Conservation (phyloP, 2,329 filamentous ascomycete species). For the Xylaria multiplex region DNA sequence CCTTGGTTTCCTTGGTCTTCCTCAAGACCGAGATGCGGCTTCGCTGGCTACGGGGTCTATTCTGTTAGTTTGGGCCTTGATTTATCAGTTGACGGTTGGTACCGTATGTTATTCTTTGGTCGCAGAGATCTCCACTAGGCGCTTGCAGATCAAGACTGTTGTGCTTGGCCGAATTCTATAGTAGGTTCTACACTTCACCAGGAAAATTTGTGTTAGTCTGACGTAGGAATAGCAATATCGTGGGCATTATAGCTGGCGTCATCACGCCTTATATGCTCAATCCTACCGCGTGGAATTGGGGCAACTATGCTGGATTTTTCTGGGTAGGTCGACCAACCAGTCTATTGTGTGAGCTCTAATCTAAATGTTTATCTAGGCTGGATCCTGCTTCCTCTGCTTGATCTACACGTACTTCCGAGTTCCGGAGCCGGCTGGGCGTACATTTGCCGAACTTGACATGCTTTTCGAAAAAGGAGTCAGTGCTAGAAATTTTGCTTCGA, state of each 20-base stretch:
- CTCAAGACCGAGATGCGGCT: slow-evolving; percentile 69
- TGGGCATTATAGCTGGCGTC: slow-evolving; percentile 82
- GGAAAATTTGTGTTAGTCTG: slow-evolving; percentile 10
- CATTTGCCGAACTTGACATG: slow-evolving; percentile 86
- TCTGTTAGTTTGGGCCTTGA: slow-evolving; percentile 83
- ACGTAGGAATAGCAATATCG: slow-evolving; percentile 69
- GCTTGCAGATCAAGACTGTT: slow-evolving; percentile 90
- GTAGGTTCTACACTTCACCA: slow-evolving; percentile 50
- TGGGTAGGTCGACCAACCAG: slow-evolving; percentile 62
- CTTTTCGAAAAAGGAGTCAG: slow-evolving; percentile 79
- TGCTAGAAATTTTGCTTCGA: slow-evolving; percentile 76
- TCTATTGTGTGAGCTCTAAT: slow-evolving; percentile 15
- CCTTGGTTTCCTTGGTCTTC: slow-evolving; percentile 84
- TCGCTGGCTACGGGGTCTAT: slow-evolving; percentile 84
- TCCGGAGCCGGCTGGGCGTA: slow-evolving; percentile 81
- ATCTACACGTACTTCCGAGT: slow-evolving; percentile 84
- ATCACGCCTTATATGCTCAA: slow-evolving; percentile 95
- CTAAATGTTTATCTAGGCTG: slow-evolving; percentile 58
- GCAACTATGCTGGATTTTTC: slow-evolving; percentile 88
- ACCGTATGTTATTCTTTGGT: slow-evolving; percentile 92
- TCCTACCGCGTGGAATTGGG: slow-evolving; percentile 86
- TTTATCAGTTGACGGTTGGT: slow-evolving; percentile 88
- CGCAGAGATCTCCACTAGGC: slow-evolving; percentile 81
- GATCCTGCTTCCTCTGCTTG: slow-evolving; percentile 81
- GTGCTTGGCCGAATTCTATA: slow-evolving; percentile 84